Evolutionary conservation across 495 filamentous ascomycete species (phyloP), one percentile per base, ranked within the genome.

Genomic region (Aspergillus cavernicola): DNA sequence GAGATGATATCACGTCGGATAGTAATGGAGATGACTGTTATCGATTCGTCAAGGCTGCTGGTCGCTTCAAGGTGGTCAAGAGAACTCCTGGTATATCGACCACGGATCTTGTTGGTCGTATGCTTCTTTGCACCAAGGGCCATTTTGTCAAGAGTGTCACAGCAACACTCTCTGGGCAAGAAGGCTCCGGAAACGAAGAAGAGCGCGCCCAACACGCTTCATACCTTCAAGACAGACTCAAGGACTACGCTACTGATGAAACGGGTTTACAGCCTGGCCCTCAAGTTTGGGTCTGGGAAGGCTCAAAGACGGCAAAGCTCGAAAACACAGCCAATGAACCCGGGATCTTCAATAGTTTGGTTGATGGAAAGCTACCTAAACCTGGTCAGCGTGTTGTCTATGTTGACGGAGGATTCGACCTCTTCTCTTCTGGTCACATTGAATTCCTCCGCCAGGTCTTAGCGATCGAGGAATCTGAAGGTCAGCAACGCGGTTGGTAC

Each of bases 11-110:
- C 38, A 90, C 88, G 2, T 91, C 91, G 1, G 83, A 95, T 59
- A 86, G 83, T 51, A 81, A 80, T 37, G 90, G 93, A 8, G 83
- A 95, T 63, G 93, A 99, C 71, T 97, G 95, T 72, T 99, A 99
- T 70, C 85, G 95, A 55, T 96, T 87, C 65, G 93, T 99, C 47
- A 97, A 97, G 69, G 84, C 84, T 20, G 92, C 91, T 12, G 85
- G 85, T 16, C 82, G 93, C 7, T 97, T 99, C 77, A 85, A 87
- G 63, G 89, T 97, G 12, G 93, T 99, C 16, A 92, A 92, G 71
- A 77, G 93, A n/a, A 97, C 95, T 0, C 92, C 92, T 0, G 89
- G 89, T 28, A 99, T 99, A 56, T 95, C 89, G 4, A 99, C 93
- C 1, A 99, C 93, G 2, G 95, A 99, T 62, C 80, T 99, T 7